These are phyloP conservation scores for Paraphoma sp. DNA, from an alignment of 2,329 filamentous ascomycete genomes.

Conservation along the genomic window DNA sequence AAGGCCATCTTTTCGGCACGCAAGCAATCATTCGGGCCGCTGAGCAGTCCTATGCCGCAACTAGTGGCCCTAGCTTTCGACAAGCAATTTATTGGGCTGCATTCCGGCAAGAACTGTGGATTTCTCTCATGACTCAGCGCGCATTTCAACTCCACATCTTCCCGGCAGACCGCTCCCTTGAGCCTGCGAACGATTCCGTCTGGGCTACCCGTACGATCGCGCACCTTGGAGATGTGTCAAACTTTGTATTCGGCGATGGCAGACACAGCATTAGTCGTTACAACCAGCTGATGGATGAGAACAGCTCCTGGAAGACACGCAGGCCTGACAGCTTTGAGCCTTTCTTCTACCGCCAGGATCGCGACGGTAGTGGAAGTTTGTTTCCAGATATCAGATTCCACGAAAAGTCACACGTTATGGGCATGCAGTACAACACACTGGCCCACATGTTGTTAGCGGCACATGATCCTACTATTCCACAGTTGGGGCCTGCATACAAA, in stretches of 20 bases:
- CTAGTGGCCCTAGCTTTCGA: conserved; percentile 38
- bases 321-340: conserved; percentile 45
- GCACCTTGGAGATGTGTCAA: conserved; percentile 46
- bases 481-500: conserved; percentile 43
- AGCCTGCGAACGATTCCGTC: conserved; percentile 48
- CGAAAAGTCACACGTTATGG: conserved; percentile 44
- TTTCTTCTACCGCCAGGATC: conserved; percentile 41
- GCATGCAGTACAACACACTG: conserved; percentile 43
- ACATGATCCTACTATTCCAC: conserved; percentile 46
- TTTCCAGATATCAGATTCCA: conserved; percentile 46
- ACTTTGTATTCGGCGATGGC: conserved; percentile 45
- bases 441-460: conserved; percentile 45
- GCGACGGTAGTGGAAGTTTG: conserved; percentile 39
- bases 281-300: conserved; percentile 42
- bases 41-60: conserved; percentile 40
- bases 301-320: conserved; percentile 39
- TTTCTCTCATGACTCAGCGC: conserved; percentile 46
- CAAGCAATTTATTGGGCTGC: conserved; percentile 49
- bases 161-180: conserved; percentile 48
- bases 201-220: conserved; percentile 53
- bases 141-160: conserved; percentile 46
- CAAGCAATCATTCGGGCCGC: conserved; percentile 46
- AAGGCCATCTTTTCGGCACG: conserved; percentile 49
- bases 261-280: conserved; percentile 39
- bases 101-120: conserved; percentile 48